Conservation (phyloP, 2,329 filamentous ascomycete genomes). For the Simplicillium sp. region DNA sequence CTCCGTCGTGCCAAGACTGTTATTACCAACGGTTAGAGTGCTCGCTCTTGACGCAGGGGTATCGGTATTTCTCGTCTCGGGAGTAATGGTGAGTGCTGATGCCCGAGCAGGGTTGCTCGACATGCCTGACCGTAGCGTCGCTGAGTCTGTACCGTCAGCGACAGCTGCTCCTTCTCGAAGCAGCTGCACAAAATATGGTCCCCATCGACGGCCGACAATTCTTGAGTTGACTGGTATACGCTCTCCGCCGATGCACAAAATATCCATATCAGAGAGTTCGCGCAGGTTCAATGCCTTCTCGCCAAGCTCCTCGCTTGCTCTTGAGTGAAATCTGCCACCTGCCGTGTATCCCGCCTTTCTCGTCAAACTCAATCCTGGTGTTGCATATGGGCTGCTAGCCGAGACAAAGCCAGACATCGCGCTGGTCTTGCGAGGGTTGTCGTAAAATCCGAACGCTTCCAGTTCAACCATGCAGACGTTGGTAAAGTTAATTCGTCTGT, state of each 20-base stretch:
- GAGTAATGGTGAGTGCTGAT: slow-evolving; percentile 80
- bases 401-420: slow-evolving; percentile 80
- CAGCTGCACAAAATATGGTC: slow-evolving; percentile 89
- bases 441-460: slow-evolving; percentile 93
- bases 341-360: slow-evolving; percentile 56
- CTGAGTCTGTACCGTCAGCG: slow-evolving; percentile 63
- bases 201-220: slow-evolving; percentile 81
- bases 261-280: slow-evolving; percentile 96
- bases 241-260: slow-evolving; percentile 83
- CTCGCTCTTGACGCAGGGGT: slow-evolving; percentile 36
- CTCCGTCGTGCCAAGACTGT: slow-evolving; percentile 13
- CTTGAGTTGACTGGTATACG: slow-evolving; percentile 90
- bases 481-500: slow-evolving; percentile 92
- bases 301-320: slow-evolving; percentile 76
- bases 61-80: slow-evolving; percentile 45
- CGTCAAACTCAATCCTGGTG: slow-evolving; percentile 43
- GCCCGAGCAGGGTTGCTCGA: slow-evolving; percentile 54
- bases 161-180: slow-evolving; percentile 70
- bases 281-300: slow-evolving; percentile 67
- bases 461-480: slow-evolving; percentile 96
- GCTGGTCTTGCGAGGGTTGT: slow-evolving; percentile 74
- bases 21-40: slow-evolving; percentile 21
- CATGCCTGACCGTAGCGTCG: slow-evolving; percentile 60
- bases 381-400: slow-evolving; percentile 62
- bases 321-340: slow-evolving; percentile 66